phyloP scores from a whole-genome alignment of 768 basidiomycete species.

The Amanita thiersii region DNA sequence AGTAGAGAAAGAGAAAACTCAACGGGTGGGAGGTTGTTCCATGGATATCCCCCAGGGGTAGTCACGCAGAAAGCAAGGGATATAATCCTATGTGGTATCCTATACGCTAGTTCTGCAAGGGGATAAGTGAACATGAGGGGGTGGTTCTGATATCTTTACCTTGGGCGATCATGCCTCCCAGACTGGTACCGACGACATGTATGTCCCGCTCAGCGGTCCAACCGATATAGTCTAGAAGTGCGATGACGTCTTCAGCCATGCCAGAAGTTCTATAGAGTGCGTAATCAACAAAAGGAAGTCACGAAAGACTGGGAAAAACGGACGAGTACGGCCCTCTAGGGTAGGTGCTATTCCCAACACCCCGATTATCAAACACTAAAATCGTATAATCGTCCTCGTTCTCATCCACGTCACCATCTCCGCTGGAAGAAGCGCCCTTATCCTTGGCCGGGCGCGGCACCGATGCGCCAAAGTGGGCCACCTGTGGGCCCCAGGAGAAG shows the following conservation, averaged over 20 bases:
- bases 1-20: conserved; percentile 12
- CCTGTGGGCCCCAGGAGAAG: conserved; percentile 59
- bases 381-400: conserved; percentile 39
- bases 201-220: conserved; percentile 59
- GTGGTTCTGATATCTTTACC: conserved; percentile 27
- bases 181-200: conserved; percentile 65
- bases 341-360: conserved; percentile 66
- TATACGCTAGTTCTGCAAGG: conserved; percentile 52
- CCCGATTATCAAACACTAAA: conserved; percentile 80
- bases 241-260: conserved; percentile 72
- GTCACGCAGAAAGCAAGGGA: conserved; percentile 67
- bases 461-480: conserved; percentile 50
- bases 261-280: conserved; percentile 46
- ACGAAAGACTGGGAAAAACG: not conserved
- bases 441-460: conserved; percentile 6
- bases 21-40: conserved; percentile 60
- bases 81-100: conserved; percentile 57
- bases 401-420: conserved; percentile 3
- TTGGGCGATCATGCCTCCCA: conserved; percentile 84
- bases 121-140: conserved; percentile 7
- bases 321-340: conserved; percentile 76
- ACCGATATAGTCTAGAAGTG: conserved; percentile 58
- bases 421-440: conserved; percentile 1
- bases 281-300: not conserved
- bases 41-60: conserved; percentile 50